Conservation (phyloP, 345 rosid genomes). For the Luvunga scandens region DNA sequence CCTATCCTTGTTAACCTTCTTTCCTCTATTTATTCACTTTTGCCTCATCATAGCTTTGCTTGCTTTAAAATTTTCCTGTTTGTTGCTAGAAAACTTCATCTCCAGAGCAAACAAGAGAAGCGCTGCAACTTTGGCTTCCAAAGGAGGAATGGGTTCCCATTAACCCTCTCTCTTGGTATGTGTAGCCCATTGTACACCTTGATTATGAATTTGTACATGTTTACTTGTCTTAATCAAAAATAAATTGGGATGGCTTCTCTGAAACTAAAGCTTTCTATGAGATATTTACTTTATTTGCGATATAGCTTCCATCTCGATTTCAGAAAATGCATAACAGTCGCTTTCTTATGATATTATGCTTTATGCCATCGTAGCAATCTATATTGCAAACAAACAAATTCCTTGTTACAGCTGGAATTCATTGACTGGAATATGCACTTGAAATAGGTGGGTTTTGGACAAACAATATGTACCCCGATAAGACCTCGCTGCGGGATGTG, state of each 20-base stretch:
- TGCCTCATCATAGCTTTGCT: not conserved
- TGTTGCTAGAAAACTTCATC: conserved; percentile 60
- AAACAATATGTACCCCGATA: conserved; percentile 80
- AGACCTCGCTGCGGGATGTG: conserved; percentile 75
- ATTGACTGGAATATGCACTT: not conserved
- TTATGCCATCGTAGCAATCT: too few species aligned
- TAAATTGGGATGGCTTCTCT: too few species aligned
- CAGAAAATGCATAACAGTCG: too few species aligned
- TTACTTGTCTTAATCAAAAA: too few species aligned
- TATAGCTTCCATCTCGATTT: too few species aligned
- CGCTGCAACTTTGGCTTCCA: conserved; percentile 90
- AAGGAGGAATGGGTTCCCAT: conserved; percentile 92
- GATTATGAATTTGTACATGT: too few species aligned
- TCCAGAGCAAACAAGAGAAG: conserved; percentile 89
- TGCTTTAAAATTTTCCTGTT: not conserved
- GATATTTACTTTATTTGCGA: too few species aligned
- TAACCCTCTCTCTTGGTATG: conserved; percentile 87
- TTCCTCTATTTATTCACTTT: too few species aligned
- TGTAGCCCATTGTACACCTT: not conserved
- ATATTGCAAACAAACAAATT: too few species aligned
- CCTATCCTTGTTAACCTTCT: too few species aligned
- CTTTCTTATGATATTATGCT: too few species aligned
- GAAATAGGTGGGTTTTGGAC: conserved; percentile 87
- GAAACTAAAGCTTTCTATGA: too few species aligned
- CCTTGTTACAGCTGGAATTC: not conserved